Base-by-base conservation (phyloP, 1,139 yeast genomes). In the Saccharomyces hybrid region DNA sequence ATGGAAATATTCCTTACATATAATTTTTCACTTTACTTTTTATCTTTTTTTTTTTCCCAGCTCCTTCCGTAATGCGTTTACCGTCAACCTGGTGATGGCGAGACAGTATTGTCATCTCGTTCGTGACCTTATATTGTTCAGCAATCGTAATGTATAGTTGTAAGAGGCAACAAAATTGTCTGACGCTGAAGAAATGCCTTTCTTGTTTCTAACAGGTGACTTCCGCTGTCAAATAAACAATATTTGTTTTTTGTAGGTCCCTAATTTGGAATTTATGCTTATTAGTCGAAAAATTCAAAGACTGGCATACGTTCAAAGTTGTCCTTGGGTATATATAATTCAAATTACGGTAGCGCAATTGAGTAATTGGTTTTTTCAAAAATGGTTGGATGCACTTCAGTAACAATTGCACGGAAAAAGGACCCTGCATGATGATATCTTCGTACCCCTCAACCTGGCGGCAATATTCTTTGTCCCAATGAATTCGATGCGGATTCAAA, bases 401-500 rank as follows among this genome's bases (percentile, higher is more conserved):
- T 16, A 81, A 60, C 48, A 87, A 60, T 2, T 86, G 82, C 1
- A 87, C 79, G 59, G 86, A 74, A 51, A 90, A 73, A 0, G 98
- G 97, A 0, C 97, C 99, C 49, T 88, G 97, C 0, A 86, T 85
- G 0, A 93, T 72, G 0, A 83, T 67, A 44, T 75, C 75, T 0
- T 84, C 82, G 51, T 88, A 79, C 0, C 80, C 77, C 63, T 93
- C 98, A 1, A 65, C 64, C 0, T 67, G 54, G 5, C 59, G 65
- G 27, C 87, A 76, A 65, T 88, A 88, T 0, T 61, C 62, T 2
- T 70, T 70, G 64, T 88, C 88, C 66, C 82, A 82, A 68, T 93
- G 99, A 48, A 93, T 88, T 55, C 79, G 78, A 68, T 93, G 99
- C 5, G 93, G 76, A 66, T 93, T 93, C 71, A 82, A 82, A 0